Evolutionary conservation across 345 rosid species (phyloP).

Genomic region (Populus nigra): DNA sequence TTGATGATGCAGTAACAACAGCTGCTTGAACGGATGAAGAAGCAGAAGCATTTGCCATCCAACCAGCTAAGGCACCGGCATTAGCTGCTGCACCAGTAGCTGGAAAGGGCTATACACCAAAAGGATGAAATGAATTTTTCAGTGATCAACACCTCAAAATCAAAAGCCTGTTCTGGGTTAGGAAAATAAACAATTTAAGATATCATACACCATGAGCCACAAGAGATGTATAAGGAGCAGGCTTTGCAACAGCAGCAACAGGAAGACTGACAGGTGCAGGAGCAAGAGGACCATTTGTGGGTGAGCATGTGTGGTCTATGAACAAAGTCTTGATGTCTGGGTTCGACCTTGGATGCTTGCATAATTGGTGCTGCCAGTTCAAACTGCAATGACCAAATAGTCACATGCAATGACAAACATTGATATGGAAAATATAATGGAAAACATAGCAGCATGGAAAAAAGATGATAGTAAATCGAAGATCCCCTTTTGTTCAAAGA

Average conservation of each 20-base stretch:
- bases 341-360: conserved; percentile 80
- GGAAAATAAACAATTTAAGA: not conserved
- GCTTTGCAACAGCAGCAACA: conserved; percentile 54
- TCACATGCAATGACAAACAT: not conserved
- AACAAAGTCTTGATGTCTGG: conserved; percentile 85
- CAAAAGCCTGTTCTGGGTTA: not conserved
- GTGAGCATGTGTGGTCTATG: conserved; percentile 66
- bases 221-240: conserved; percentile 49
- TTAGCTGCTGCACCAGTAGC: conserved; percentile 55
- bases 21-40: conserved; percentile 86
- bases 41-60: conserved; percentile 80
- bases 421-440: not conserved
- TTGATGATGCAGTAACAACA: conserved; percentile 73
- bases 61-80: conserved; percentile 74
- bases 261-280: conserved; percentile 59
- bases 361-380: conserved; percentile 91
- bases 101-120: conserved; percentile 54
- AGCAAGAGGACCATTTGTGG: conserved; percentile 67
- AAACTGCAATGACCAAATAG: conserved; percentile 45
- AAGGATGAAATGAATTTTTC: conserved; percentile 7
- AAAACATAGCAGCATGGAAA: not conserved
- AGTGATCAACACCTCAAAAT: not conserved
- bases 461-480: not conserved
- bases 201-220: conserved; percentile 58
- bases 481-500: not conserved